Evolutionary conservation across 352 stramenopile species (phyloP), one percentile per base, ranked within the genome.

Genomic region (Pythium aristosporum): DNA sequence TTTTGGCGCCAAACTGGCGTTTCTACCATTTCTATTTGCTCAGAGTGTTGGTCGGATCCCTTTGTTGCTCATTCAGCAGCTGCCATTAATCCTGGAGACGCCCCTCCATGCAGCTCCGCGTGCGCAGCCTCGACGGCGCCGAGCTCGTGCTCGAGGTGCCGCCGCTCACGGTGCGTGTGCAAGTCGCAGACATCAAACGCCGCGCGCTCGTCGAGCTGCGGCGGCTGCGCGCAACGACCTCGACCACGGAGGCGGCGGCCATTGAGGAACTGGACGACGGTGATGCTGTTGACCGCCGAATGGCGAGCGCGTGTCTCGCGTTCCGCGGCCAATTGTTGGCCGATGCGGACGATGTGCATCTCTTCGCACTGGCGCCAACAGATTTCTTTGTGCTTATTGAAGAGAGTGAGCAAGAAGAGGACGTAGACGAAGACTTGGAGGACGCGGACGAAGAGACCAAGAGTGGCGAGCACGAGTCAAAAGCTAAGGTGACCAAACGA

Each of bases 361-460:
- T 91, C 18, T 81, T 86, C 60, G 68, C 78, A 20, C 72, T 88
- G 28, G 44, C 46, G 7, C 23, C 71, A 0, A 56, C 70, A 12
- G 82, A 91, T 36, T 89, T 91, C 63, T 83, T 91, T 55, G 80
- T 91, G 34, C 77, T 91, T 58, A 73, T 76, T 42, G 52, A 73
- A n/a, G 69, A 65, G 21, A 42, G 57, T 1, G 21, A 51, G 8
- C 44, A 50, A 12, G 55, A 48, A 11, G 28, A 57, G 5, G 39
- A 59, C 10, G n/a, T 5, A 18, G 54, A 55, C 25, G n/a, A 25
- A 3, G 23, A 20, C 21, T 37, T 25, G n/a, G 64, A 68, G 5
- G 10, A 56, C n/a, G 52, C 61, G 23, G 53, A 66, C 32, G 43
- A 60, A 46, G 20, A 61, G 51, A 66, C 52, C 56, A 61, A 71